Evolutionary conservation across 345 rosid species (phyloP).

Genomic region (Populus ilicifolia): DNA sequence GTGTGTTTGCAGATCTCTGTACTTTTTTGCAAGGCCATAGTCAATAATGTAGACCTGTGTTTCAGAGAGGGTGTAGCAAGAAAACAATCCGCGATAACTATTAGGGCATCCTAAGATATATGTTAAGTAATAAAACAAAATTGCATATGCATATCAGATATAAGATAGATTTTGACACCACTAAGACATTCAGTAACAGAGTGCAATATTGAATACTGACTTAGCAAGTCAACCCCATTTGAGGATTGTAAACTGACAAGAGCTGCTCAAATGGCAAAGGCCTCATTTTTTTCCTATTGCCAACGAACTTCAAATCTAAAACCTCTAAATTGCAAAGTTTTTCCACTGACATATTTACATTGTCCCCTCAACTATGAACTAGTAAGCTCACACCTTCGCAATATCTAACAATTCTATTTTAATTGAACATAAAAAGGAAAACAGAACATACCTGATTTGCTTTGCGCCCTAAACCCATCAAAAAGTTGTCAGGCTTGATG

Average conservation of each 20-base stretch:
- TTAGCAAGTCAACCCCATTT: background rate
- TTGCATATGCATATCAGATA: background rate
- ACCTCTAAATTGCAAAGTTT: background rate
- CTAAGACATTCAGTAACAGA: background rate
- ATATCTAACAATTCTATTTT: background rate
- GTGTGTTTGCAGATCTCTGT: conserved; percentile 34
- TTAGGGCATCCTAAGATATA: background rate
- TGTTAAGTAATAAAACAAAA: background rate
- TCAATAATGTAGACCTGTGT: conserved; percentile 32
- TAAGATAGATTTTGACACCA: background rate
- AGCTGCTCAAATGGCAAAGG: background rate
- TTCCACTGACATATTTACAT: background rate
- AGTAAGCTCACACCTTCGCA: background rate
- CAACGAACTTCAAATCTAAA: background rate
- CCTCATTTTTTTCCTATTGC: background rate
- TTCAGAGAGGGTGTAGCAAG: background rate
- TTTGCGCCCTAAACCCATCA: conserved; percentile 81
- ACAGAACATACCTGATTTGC: conserved; percentile 57
- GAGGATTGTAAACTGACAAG: background rate
- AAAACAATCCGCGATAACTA: background rate
- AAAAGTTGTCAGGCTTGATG: conserved; percentile 83
- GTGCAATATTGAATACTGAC: background rate
- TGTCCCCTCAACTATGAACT: background rate
- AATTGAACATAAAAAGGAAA: background rate
- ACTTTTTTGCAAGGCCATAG: conserved; percentile 35